These are phyloP conservation scores for Diaporthe australafricana DNA, from an alignment of 2,329 filamentous ascomycete genomes.

Conservation along the genomic window DNA sequence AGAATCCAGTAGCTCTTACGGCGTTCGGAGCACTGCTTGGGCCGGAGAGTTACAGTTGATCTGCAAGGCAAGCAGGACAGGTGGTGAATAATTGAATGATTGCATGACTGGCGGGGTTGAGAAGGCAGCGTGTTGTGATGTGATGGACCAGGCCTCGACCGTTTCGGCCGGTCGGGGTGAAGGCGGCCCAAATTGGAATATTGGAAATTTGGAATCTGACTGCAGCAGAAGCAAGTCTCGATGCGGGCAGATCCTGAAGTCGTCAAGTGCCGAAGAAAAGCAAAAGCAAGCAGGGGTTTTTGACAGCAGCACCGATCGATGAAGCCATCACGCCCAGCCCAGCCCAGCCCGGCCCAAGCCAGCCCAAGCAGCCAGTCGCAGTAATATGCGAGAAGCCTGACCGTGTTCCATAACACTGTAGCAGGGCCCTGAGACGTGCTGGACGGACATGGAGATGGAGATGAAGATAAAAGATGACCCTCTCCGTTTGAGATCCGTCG, in stretches of 20 bases:
- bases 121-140: background rate
- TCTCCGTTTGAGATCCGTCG: background rate
- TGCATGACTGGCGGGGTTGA: background rate
- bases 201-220: slow-evolving; percentile 10
- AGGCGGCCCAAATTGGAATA: slow-evolving; percentile 27
- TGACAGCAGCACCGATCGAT: slow-evolving; percentile 23
- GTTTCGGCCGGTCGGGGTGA: slow-evolving; percentile 1
- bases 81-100: background rate
- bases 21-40: background rate
- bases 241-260: slow-evolving; percentile 11
- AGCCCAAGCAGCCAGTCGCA: background rate
- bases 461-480: background rate
- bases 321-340: slow-evolving; percentile 14
- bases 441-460: too few relatives aligned
- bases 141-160: slow-evolving; percentile 1
- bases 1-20: background rate
- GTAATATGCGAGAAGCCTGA: background rate
- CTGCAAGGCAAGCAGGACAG: too few relatives aligned
- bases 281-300: background rate
- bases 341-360: background rate
- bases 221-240: slow-evolving; percentile 12
- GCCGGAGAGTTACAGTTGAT: slow-evolving; percentile 2
- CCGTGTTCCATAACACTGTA: too few relatives aligned
- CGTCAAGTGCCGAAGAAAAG: slow-evolving; percentile 23
- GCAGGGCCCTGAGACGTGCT: too few relatives aligned